These are phyloP conservation scores for Angomonas deanei DNA, from an alignment of 208 protist genomes.

Conservation along the genomic window DNA sequence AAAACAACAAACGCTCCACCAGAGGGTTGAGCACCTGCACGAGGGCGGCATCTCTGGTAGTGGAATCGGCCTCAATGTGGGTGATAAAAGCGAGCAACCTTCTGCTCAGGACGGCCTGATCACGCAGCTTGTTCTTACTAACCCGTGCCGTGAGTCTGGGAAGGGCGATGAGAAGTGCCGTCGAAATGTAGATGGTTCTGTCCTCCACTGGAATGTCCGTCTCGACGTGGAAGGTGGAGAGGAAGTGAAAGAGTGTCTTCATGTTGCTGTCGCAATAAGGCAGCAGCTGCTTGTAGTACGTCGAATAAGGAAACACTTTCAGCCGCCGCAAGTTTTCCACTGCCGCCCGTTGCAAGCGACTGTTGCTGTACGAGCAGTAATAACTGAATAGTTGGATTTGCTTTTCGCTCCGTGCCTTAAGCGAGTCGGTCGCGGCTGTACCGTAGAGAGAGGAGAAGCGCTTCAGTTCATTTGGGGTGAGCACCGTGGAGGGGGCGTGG, in stretches of 20 bases:
- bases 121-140: slow-evolving; percentile 64
- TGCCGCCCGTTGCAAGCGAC: slow-evolving; percentile 59
- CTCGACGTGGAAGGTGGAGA: slow-evolving; percentile 73
- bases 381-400: slow-evolving; percentile 38
- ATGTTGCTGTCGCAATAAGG: slow-evolving; percentile 73
- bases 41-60: slow-evolving; percentile 18
- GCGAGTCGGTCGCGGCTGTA: slow-evolving; percentile 8
- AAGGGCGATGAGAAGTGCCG: slow-evolving; percentile 60
- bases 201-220: slow-evolving; percentile 51
- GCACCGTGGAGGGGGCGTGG: slow-evolving; percentile 31
- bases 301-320: slow-evolving; percentile 56
- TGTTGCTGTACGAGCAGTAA: slow-evolving; percentile 60
- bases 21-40: slow-evolving; percentile 57
- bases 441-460: neutral
- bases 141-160: slow-evolving; percentile 72
- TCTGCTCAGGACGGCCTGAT: slow-evolving; percentile 74
- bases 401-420: slow-evolving; percentile 28
- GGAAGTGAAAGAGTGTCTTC: slow-evolving; percentile 74
- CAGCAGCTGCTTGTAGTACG: slow-evolving; percentile 51
- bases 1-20: slow-evolving; percentile 61
- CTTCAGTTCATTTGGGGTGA: slow-evolving; percentile 4
- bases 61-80: slow-evolving; percentile 22
- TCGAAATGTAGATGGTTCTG: slow-evolving; percentile 59
- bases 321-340: slow-evolving; percentile 75
- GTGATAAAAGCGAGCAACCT: slow-evolving; percentile 75